Evolutionary conservation across 257 asterid species (phyloP), one percentile per base, ranked within the genome.

Genomic region (Forsythia viridissima): DNA sequence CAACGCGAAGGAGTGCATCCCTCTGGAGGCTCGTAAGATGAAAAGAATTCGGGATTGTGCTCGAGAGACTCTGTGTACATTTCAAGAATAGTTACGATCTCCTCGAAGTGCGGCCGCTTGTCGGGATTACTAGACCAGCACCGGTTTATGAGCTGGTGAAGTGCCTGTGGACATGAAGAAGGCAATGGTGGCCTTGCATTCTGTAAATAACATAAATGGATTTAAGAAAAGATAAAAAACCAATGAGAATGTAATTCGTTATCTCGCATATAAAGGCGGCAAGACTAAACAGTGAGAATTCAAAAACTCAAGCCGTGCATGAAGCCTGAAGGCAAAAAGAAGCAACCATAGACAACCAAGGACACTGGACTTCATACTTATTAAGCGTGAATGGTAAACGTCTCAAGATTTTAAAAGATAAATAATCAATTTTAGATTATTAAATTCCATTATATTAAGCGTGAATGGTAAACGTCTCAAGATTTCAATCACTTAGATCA

Each of bases 101-200:
- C 94, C 55, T 89, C 92, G 13, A 94, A 94, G 15, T 93, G 94
- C 13, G 98, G 98, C 79, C 98, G 87, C 83, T 93, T 94, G 70
- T 85, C 83, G 1, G 97, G 99, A 85, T 87, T 90, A 82, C 90
- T 74, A 11, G 98, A 92, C 99, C 99, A 94, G 85, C 99, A 93
- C 36, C 89, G 92, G 18, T 83, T 88, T 40, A 94, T 92, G 78
- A 94, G 95, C 16, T 61, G 85, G 40, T 87, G 85, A 68, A 94
- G 81, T 38, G 96, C 92, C 39, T 71, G 8, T 12, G 99, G 99
- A 78, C 99, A 94, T 0, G 89, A 78, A 11, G 96, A 74, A 11
- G 98, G 99, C 82, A 94, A 79, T 15, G 96, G 97, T 8, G 99
- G 99, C 82, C 99, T 90, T 63, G 93, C 95, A 76, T 93, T 91